Evolutionary conservation across 2,329 filamentous ascomycete genomes (phyloP), one percentile per base, ranked within the genome.

Genomic region (Fusarium sp.): DNA sequence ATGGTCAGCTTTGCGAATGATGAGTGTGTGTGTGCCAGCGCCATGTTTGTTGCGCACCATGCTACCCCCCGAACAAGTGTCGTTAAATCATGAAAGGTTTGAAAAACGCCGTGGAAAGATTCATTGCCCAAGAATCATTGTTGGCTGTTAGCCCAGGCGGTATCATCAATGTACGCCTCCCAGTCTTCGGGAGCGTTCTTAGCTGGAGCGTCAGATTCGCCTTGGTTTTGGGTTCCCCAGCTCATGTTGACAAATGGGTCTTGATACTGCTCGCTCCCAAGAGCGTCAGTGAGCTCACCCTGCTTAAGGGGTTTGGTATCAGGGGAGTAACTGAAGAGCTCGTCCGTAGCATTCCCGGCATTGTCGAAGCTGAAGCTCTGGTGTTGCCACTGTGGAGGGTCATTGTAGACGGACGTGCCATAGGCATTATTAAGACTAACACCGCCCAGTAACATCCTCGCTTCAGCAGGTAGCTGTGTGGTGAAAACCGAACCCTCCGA

Each of bases 381-480:
- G 27, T 27, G 8, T 31, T 10, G 24, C 47, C 47, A 52, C 24
- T 5, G 59, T 27, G 72, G 72, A n/a, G 67, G 45, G 18, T 75
- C 59, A 20, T 54, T 45, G 18, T 74, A 74, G 3, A 65, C 52
- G 2, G 42, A 24, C 9, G 71, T 52, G 47, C 61, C 64, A 27
- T 72, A 74, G 11, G 60, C 60, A 13, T 64, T 63, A 20, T 45
- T 64, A 37, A 74, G 57, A 11, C 69, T 72, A 16, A 72, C 40
- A 5, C 37, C 69, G 20, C 73, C 76, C 47, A 76, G 74, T 14
- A 87, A 78, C 83, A 85, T 83, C 73, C 83, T 85, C 2, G 83
- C 81, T 58, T 87, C 85, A 2, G 82, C 72, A 0, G 85, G 81
- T 8, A 87, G 73, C 67, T 86, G 82, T 0, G 84, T 76, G 0